These are phyloP conservation scores for Fusarium burgessii DNA, from an alignment of 2,329 filamentous ascomycete species.

Conservation along the genomic window DNA sequence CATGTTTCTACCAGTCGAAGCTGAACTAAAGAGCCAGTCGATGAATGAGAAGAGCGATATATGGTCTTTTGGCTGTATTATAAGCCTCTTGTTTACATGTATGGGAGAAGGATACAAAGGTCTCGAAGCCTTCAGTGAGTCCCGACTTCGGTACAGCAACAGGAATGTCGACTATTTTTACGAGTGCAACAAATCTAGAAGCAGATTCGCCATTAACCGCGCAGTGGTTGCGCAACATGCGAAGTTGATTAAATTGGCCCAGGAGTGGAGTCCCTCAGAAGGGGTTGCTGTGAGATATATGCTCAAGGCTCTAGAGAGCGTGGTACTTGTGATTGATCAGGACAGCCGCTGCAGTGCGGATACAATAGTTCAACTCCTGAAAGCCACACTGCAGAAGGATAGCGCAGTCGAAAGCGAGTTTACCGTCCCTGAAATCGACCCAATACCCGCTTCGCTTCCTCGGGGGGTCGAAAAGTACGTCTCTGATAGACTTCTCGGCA, in stretches of 20 bases:
- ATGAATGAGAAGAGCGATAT: background rate
- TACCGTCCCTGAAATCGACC: too few species aligned
- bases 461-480: rapidly evolving
- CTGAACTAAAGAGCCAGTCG: rapidly evolving
- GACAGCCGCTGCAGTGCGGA: background rate
- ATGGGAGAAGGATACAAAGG: background rate
- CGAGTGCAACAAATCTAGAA: too few species aligned
- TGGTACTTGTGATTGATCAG: background rate
- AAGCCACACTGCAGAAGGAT: background rate
- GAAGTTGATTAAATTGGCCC: background rate
- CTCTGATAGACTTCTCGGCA: too few species aligned
- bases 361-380: background rate
- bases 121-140: too few species aligned
- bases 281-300: rapidly evolving
- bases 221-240: background rate
- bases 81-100: background rate
- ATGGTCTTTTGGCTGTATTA: background rate
- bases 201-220: too few species aligned
- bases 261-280: background rate
- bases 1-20: background rate
- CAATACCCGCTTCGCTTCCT: background rate
- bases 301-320: background rate
- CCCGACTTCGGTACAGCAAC: background rate
- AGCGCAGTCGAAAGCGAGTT: too few species aligned
- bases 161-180: background rate